These are phyloP conservation scores for Peronosclerospora sorghi DNA, from an alignment of 352 stramenopile species.

Conservation along the genomic window DNA sequence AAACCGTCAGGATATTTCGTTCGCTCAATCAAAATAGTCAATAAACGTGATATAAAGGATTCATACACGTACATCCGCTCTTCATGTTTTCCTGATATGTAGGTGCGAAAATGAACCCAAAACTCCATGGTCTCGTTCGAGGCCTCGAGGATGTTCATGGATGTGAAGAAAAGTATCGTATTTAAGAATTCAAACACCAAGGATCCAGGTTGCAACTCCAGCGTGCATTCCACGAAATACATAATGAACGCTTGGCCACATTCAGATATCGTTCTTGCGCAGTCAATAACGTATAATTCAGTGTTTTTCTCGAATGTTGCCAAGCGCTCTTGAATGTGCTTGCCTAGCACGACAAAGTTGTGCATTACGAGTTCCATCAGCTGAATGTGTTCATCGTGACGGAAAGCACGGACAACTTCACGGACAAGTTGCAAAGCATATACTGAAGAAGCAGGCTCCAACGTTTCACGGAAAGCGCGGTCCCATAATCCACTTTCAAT, in stretches of 20 bases:
- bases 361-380: constrained; percentile 74
- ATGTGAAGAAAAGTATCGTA: constrained; percentile 68
- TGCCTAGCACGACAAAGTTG: constrained; percentile 62
- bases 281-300: constrained; percentile 35
- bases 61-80: constrained; percentile 57
- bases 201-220: constrained; percentile 41
- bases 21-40: constrained; percentile 59
- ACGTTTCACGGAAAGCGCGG: too few relatives aligned
- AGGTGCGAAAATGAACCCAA: constrained; percentile 67
- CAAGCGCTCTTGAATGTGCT: constrained; percentile 36
- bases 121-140: constrained; percentile 79
- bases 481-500: constrained; percentile 54
- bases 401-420: constrained; percentile 57
- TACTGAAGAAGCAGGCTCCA: constrained; percentile 22
- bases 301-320: constrained; percentile 16
- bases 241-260: constrained; percentile 68
- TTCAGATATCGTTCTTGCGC: too few relatives aligned
- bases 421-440: constrained; percentile 49
- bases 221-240: constrained; percentile 70
- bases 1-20: constrained; percentile 67
- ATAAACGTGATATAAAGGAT: constrained; percentile 53
- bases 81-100: constrained; percentile 71
- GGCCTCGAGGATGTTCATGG: constrained; percentile 44
- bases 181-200: constrained; percentile 78
- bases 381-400: constrained; percentile 42